A percentile compares a stretch with the other conserved stretches of the same genome.
Conservation (phyloP, 2,329 filamentous ascomycete genomes). For the Helotiales sp. region DNA sequence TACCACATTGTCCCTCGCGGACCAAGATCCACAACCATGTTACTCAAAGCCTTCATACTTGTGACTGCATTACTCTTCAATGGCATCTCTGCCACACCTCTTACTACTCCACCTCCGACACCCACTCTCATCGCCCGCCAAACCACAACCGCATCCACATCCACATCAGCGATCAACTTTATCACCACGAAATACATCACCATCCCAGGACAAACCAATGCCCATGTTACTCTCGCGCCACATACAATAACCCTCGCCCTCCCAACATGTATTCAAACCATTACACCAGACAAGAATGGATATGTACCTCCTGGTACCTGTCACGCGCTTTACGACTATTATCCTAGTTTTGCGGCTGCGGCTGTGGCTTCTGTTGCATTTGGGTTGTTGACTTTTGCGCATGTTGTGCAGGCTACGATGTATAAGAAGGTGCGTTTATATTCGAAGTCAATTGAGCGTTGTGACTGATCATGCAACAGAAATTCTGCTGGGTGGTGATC, state of each 20-base stretch:
- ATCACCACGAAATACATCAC: slow-evolving; percentile 11
- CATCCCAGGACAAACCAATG: slow-evolving; percentile 9
- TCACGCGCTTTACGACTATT: slow-evolving; percentile 37
- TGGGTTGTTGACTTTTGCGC: slow-evolving; percentile 32
- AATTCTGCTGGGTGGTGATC: slow-evolving; percentile 44
- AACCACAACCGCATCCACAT: neutral
- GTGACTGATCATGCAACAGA: slow-evolving; percentile 16
- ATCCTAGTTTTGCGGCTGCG: slow-evolving; percentile 38
- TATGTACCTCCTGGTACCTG: slow-evolving; percentile 39
- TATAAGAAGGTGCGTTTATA: slow-evolving; percentile 32
- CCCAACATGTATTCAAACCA: slow-evolving; percentile 41
- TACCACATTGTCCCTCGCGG: too few species aligned
- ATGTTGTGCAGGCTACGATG: slow-evolving; percentile 37
- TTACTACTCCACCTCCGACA: neutral
- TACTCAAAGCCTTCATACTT: neutral
- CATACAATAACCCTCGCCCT: slow-evolving; percentile 12
- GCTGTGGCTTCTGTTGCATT: slow-evolving; percentile 37
- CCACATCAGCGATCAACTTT: slow-evolving; percentile 9
- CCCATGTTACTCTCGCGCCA: slow-evolving; percentile 8
- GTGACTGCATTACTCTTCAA: neutral
- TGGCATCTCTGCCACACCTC: neutral
- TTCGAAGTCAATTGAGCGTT: neutral
- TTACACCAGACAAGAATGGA: slow-evolving; percentile 37
- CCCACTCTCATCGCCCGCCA: neutral
- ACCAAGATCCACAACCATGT: neutral